Evolutionary conservation across 2,329 filamentous ascomycete genomes (phyloP), one percentile per base, ranked within the genome.

Genomic region (Nigrospora oryzae): DNA sequence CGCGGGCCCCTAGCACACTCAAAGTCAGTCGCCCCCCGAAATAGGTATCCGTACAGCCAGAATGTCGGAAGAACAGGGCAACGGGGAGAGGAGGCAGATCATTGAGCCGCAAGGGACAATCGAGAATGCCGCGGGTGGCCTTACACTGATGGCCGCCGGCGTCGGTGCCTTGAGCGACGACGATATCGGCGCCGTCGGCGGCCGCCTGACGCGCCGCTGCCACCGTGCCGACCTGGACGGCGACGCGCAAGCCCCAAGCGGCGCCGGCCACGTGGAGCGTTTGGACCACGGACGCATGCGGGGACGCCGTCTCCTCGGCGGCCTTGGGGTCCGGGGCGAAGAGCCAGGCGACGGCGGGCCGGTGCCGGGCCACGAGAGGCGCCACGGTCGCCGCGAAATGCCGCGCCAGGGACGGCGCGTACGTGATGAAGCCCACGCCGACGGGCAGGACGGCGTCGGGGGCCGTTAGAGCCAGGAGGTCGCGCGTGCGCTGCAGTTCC

Each of bases 121-220:
- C n/a, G 6, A 23, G 6, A 23, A 23, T 4, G 6, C 4, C 19
- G 6, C 19, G 19, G 19, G 19, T 23, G 19, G 23, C 23, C 23
- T 6, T 28, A 28, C 77, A 73, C 49, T 81, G 79, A 55, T 84
- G 81, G 0, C 81, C 81, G 8, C 80, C 81, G 1, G 80, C 81
- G 60, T 84, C 81, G 6, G 70, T 67, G 3, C 81, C 81, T 59
- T 84, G 81, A 5, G 77, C 69, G 7, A 84, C 76, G 2, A 84
- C 53, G 28, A 76, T 77, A 52, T 84, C 78, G 1, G 75, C 63
- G 1, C 71, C 73, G 17, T 70, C 64, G n/a, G 50, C 40, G 1
- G 70, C 64, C 0, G 71, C 74, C 46, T 70, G 67, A 11, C 71
- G 43, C 10, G 79, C 80, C 8, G 79, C 72, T 1, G 60, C 57